Conservation (phyloP, 371 early-diverging fungal species). For the Lichtheimia hyalospora region DNA sequence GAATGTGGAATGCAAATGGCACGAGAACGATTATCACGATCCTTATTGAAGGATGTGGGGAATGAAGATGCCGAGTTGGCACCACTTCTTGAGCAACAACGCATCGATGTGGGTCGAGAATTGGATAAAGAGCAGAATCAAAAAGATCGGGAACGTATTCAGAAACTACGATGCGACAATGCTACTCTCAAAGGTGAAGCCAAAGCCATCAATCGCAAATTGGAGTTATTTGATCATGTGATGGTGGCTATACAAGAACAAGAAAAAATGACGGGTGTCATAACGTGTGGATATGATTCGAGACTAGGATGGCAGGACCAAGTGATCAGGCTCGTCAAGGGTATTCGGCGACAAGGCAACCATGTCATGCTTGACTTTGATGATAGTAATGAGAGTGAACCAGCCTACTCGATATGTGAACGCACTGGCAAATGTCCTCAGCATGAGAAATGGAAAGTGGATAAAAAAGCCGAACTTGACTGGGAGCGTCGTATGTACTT, state of each 20-base stretch:
- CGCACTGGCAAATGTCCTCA: slow-evolving; percentile 4
- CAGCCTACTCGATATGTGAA: not conserved
- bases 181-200: not conserved
- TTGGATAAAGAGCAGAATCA: not conserved
- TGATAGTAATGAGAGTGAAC: not conserved
- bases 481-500: not conserved
- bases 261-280: not conserved
- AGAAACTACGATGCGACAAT: not conserved
- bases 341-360: slow-evolving; percentile 1
- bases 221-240: not conserved
- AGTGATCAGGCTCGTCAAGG: not conserved
- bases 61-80: no score
- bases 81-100: no score
- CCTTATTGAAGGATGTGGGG: no score
- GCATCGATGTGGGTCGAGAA: not conserved
- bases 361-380: not conserved
- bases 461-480: not conserved
- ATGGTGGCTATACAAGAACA: not conserved
- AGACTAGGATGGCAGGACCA: slow-evolving; percentile 6
- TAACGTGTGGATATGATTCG: slow-evolving; percentile 7
- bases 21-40: slow-evolving; percentile 7
- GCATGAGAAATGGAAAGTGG: slow-evolving; percentile 6
- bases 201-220: not conserved
- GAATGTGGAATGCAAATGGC: slow-evolving; percentile 9
- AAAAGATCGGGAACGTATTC: not conserved